Percentiles rank a stretch among this genome's conserved stretches.
These are phyloP conservation scores for Alternaria sp. DNA, from an alignment of 2,329 filamentous ascomycete species.

Conservation along the genomic window DNA sequence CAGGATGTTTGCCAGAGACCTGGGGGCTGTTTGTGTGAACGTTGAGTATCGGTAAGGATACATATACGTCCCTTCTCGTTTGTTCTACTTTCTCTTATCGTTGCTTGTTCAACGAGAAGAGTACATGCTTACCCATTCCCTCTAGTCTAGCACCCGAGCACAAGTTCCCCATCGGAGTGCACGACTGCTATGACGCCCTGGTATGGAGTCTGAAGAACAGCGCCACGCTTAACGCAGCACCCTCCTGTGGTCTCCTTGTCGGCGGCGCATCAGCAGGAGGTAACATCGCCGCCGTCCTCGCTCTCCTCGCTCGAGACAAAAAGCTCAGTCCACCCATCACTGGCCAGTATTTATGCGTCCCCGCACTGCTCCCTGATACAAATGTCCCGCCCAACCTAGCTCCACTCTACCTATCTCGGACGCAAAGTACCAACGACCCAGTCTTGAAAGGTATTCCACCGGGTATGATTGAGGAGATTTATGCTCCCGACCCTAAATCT, in stretches of 20 bases:
- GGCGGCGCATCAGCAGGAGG: conserved; percentile 62
- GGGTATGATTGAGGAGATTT: conserved; percentile 27
- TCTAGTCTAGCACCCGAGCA: conserved; percentile 60
- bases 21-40: conserved; percentile 56
- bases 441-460: conserved; percentile 28
- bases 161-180: conserved; percentile 57
- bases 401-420: conserved; percentile 52
- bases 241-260: conserved; percentile 58
- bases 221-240: conserved; percentile 49
- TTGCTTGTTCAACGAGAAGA: background rate
- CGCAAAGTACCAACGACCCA: conserved; percentile 33
- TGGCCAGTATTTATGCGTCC: conserved; percentile 58
- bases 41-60: conserved; percentile 58
- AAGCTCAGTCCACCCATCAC: conserved; percentile 55
- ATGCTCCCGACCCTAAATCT: conserved; percentile 36
- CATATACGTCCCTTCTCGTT: background rate
- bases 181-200: conserved; percentile 59
- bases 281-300: conserved; percentile 60
- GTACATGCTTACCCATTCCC: background rate
- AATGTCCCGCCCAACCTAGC: conserved; percentile 52
- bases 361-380: conserved; percentile 54
- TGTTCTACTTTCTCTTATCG: background rate
- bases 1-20: conserved; percentile 48
- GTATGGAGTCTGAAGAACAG: conserved; percentile 52
- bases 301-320: conserved; percentile 55